Percentiles rank a stretch among this genome's conserved stretches.
These are phyloP conservation scores for Pelargonium fulgidum DNA, from an alignment of 441 rosid species.

Conservation along the genomic window DNA sequence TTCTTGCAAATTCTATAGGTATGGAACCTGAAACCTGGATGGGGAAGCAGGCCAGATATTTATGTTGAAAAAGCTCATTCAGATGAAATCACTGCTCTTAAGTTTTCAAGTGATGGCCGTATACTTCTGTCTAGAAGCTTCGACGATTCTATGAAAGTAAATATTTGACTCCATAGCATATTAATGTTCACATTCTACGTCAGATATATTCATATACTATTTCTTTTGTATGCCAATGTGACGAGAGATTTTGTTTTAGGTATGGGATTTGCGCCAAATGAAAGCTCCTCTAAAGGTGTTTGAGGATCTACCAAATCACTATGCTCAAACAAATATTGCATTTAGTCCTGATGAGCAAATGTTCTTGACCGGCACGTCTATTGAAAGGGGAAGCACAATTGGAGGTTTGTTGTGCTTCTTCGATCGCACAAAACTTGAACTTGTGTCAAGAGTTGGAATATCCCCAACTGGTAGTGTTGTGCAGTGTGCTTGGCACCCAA, in stretches of 20 bases:
- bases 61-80: constrained; percentile 72
- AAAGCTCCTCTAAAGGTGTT: constrained; percentile 63
- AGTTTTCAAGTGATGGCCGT: constrained; percentile 83
- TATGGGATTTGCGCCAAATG: constrained; percentile 90
- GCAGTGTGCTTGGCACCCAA: constrained; percentile 90
- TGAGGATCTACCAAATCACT: constrained; percentile 80
- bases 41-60: constrained; percentile 97
- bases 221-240: constrained; percentile 11
- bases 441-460: constrained; percentile 79
- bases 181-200: constrained; percentile 11
- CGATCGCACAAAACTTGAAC: constrained; percentile 77
- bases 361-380: constrained; percentile 84
- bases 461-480: constrained; percentile 85
- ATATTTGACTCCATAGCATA: constrained; percentile 7
- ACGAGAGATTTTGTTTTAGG: constrained; percentile 36
- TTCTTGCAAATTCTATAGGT: constrained; percentile 35
- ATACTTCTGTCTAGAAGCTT: constrained; percentile 76
- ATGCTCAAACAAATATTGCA: constrained; percentile 85
- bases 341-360: constrained; percentile 90
- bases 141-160: constrained; percentile 87
- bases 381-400: constrained; percentile 71
- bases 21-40: constrained; percentile 94
- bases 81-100: constrained; percentile 86
- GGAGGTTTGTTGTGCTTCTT: constrained; percentile 87
- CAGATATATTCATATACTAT: constrained; percentile 10